Conservation (phyloP, 805 yeast species). For the Candida sonorensis region DNA sequence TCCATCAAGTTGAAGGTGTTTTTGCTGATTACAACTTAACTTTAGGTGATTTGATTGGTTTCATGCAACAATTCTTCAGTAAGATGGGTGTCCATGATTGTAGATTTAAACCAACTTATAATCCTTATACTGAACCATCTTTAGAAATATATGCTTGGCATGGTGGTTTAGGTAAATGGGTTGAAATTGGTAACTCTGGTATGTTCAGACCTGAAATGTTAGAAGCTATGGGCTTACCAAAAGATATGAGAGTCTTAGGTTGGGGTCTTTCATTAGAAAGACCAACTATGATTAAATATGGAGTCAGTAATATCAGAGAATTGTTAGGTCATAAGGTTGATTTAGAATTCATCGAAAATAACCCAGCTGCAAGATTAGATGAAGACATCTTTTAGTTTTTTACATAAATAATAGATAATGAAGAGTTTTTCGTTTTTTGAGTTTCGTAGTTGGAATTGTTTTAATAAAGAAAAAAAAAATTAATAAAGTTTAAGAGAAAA, state of each 20-base stretch:
- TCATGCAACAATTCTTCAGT: constrained; percentile 94
- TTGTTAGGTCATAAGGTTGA: constrained; percentile 95
- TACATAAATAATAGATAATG: no score
- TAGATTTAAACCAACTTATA: constrained; percentile 97
- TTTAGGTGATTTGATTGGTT: constrained; percentile 92
- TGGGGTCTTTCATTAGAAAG: constrained; percentile 97
- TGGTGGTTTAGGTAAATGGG: constrained; percentile 92
- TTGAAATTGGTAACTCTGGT: constrained; percentile 98
- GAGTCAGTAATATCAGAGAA: constrained; percentile 92
- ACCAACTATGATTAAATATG: constrained; percentile 99
- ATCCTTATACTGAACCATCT: constrained; percentile 98
- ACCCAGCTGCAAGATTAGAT: constrained; percentile 97
- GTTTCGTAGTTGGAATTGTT: no score
- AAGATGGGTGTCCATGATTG: constrained; percentile 96
- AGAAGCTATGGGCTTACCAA: constrained; percentile 96
- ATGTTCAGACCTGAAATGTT: constrained; percentile 99
- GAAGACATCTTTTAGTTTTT: constrained; percentile 43
- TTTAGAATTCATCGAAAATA: constrained; percentile 87
- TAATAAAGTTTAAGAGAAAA: no score
- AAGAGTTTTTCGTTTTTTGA: no score
- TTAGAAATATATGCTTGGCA: constrained; percentile 98
- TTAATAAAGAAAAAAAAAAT: no score
- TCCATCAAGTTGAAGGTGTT: constrained; percentile 99
- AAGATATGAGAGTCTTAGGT: constrained; percentile 88
- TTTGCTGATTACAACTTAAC: constrained; percentile 94